Evolutionary conservation across 768 basidiomycete genomes (phyloP).

Genomic region (Lactifluus rugatus): DNA sequence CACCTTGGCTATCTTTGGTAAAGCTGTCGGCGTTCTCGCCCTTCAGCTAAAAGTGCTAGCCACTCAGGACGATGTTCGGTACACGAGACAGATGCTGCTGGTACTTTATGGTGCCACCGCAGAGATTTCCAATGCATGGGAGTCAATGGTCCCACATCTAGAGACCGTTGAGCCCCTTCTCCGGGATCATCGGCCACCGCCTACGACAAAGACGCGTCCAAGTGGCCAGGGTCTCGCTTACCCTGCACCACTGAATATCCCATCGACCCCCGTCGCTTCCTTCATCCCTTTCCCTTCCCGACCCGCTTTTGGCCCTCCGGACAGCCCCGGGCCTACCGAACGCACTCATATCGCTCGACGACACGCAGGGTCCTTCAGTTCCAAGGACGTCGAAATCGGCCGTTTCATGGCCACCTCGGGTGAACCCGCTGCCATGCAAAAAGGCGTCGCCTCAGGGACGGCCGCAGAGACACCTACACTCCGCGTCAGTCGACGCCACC

Average conservation of each 20-base stretch:
- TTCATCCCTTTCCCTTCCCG: slow-evolving; percentile 10
- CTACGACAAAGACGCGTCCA: slow-evolving; percentile 26
- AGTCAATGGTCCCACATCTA: slow-evolving; percentile 55
- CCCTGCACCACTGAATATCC: slow-evolving; percentile 18
- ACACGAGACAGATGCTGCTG: slow-evolving; percentile 75
- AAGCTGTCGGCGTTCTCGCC: slow-evolving; percentile 75
- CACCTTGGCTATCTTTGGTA: slow-evolving; percentile 72
- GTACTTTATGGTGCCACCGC: slow-evolving; percentile 84
- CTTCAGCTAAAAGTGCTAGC: slow-evolving; percentile 74
- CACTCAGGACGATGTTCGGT: slow-evolving; percentile 72
- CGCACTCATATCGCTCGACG: slow-evolving; percentile 50
- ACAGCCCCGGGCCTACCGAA: slow-evolving; percentile 20
- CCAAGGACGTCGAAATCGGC: slow-evolving; percentile 84
- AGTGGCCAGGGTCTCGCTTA: slow-evolving; percentile 23
- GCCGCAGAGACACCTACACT: slow-evolving; percentile 23
- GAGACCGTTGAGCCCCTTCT: slow-evolving; percentile 61
- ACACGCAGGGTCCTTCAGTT: slow-evolving; percentile 93
- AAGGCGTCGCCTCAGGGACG: slow-evolving; percentile 31
- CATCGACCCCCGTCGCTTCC: slow-evolving; percentile 27
- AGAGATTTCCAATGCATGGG: slow-evolving; percentile 85
- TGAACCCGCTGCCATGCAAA: slow-evolving; percentile 32
- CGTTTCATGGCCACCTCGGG: slow-evolving; percentile 66
- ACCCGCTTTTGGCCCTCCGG: slow-evolving; percentile 23
- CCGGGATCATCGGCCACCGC: slow-evolving; percentile 33
- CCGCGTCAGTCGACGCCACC: slow-evolving; percentile 23